Evolutionary conservation across 2,329 filamentous ascomycete species (phyloP), one percentile per base, ranked within the genome.

Genomic region (Aspergillus sp.): DNA sequence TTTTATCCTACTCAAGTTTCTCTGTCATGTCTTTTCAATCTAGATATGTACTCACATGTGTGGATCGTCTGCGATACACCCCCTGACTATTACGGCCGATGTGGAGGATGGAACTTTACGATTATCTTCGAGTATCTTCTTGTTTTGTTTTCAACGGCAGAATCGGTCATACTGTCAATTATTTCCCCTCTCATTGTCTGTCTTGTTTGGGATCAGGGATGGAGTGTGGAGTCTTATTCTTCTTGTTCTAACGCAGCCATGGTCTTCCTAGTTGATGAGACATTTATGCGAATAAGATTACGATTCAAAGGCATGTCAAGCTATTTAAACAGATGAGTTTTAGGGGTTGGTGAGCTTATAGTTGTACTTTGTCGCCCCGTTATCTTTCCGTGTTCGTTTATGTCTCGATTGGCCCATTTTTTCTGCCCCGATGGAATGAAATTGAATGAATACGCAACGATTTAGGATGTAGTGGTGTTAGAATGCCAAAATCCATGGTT

Each of bases 21-120:
- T 56, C 58, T 59, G 54, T 58, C 19, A 19, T 19, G 19, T 19
- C 19, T 19, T 19, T 19, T 19, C 19, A 19, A 19, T 19, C 19
- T 19, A 19, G 19, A 19, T 47, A 56, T 54, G 54, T 59, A 38
- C 27, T 27, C n/a, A 38, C 36, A 13, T 34, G 36, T 28, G 19
- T 19, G 58, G 59, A 53, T 60, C 53, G 48, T 53, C 41, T 52
- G 56, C 61, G 56, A 58, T 59, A 53, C 60, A 57, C 55, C 52
- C 48, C 59, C 19, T 58, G 59, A 64, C 55, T 54, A 57, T 59
- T 58, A 60, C 53, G 57, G 59, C 60, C 52, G 57, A 59, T 57
- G 53, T 58, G 58, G 58, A 59, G 59, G 52, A 58, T 58, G 58
- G 53, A 43, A 7, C 11, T 38, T 27, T 28, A 12, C 36, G 27